These are phyloP conservation scores for Brasilioporus rufonigricans DNA, from an alignment of 768 basidiomycete genomes.

Conservation along the genomic window DNA sequence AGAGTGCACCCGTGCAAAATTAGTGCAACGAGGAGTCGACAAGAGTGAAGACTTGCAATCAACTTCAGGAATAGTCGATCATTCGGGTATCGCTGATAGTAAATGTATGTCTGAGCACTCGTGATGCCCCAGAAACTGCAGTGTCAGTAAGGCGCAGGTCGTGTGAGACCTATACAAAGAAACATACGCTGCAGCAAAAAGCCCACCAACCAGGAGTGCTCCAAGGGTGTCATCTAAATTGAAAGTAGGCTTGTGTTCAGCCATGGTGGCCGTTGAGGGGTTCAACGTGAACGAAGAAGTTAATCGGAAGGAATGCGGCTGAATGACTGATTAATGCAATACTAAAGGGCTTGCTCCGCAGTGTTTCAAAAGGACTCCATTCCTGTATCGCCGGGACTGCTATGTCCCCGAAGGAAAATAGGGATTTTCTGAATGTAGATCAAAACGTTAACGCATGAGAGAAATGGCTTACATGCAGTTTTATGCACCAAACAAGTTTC, in stretches of 20 bases:
- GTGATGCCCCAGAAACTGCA: constrained; percentile 56
- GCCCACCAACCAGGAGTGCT: constrained; percentile 54
- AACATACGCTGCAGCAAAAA: constrained; percentile 52
- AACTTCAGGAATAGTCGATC: constrained; percentile 36
- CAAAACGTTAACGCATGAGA: neutral
- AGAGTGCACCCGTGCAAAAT: constrained; percentile 19
- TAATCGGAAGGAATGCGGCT: neutral
- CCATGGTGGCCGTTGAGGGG: neutral
- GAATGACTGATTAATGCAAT: neutral
- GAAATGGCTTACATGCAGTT: neutral
- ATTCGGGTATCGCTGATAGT: constrained; percentile 38
- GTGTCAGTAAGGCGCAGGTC: neutral
- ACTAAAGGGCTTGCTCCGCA: neutral
- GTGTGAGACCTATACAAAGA: neutral
- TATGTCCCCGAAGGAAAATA: neutral
- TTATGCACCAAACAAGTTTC: neutral
- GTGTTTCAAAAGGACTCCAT: neutral
- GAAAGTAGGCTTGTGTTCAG: constrained; percentile 18
- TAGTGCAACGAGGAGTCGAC: constrained; percentile 25
- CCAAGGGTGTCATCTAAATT: constrained; percentile 47
- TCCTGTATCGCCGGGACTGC: neutral
- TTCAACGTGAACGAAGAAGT: neutral
- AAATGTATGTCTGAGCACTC: constrained; percentile 51
- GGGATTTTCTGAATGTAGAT: neutral
- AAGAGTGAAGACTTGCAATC: constrained; percentile 31